Base-by-base conservation (phyloP, 2,329 filamentous ascomycete genomes). In the Epichloe sp. region DNA sequence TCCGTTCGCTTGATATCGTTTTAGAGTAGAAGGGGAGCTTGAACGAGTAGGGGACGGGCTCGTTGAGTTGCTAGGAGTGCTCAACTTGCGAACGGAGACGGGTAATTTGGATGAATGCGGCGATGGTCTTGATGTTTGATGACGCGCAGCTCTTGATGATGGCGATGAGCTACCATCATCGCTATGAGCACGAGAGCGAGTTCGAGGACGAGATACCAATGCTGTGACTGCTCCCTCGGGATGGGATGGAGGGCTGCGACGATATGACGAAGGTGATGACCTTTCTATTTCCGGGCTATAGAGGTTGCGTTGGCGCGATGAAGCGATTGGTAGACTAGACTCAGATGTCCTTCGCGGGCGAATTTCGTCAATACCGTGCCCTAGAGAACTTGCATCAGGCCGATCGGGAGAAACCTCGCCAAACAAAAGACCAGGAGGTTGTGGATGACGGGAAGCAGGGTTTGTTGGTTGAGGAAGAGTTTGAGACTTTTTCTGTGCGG, bases 401-500 rank as follows among this genome's bases (percentile, higher is more conserved):
- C 79, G 74, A 38, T 79, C 72, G n/a, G 79, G 75, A 31, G 81
- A 69, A 57, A 90, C 77, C 65, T 90, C 87, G 38, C 86, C 86
- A 68, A 91, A 91, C 19, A 90, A 69, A 37, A 86, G 77, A 54
- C 75, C 75, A 50, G 74, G 72, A 46, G 70, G 58, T 55, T 65
- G 64, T 35, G 60, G 62, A 48, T 57, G 59, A 62, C 57, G 55
- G 62, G 69, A 60, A 57, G 67, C 62, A 42, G 61, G 57, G 48
- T 63, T 56, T 42, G 57, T 55, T 55, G 64, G 53, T 64, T 63
- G 54, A 42, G 63, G 64, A 42, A 64, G 63, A 62, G 62, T 64
- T 60, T 62, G 65, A 58, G 55, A 61, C 59, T 64, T 62, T 49
- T 60, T 60, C 50, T 61, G 55, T 37, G 66, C 54, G 51, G 61